phyloP scores from a whole-genome alignment of 257 asterid genomes.

The Solanum bukasovii region DNA sequence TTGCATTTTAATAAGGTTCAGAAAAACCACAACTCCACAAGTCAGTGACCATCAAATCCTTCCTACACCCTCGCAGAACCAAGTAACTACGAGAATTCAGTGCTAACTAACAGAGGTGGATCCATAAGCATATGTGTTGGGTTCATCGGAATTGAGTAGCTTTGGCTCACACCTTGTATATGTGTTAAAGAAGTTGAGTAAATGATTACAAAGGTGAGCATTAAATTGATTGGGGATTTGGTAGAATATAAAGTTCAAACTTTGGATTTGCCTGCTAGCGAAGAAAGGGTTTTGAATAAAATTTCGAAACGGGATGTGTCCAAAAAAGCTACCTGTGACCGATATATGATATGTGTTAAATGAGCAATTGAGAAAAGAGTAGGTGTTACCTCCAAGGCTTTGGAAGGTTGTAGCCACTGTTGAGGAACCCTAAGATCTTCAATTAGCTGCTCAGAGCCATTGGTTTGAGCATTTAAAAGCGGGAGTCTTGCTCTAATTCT shows the following conservation, averaged over 20 bases:
- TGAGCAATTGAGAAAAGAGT: not conserved
- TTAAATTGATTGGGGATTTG: not conserved
- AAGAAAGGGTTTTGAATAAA: too few relatives aligned
- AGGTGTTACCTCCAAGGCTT: constrained; percentile 47
- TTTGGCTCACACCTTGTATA: not conserved
- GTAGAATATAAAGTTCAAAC: not conserved
- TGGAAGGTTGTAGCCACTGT: constrained; percentile 63
- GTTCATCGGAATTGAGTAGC: not conserved
- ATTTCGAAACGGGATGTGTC: too few relatives aligned
- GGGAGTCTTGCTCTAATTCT: not conserved
- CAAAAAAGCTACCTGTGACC: too few relatives aligned
- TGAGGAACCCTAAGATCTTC: constrained; percentile 63
- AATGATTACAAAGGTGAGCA: not conserved
- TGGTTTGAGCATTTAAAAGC: constrained; percentile 15
- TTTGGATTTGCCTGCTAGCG: not conserved
- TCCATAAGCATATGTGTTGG: not conserved
- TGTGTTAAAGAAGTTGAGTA: not conserved
- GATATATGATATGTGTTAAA: not conserved
- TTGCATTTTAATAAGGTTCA: not conserved
- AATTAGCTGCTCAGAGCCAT: constrained; percentile 18
- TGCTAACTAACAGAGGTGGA: not conserved
- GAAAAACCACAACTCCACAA: not conserved
- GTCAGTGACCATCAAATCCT: not conserved
- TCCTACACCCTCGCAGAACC: not conserved
- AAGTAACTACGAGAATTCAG: not conserved